Percentiles rank a stretch among this genome's conserved stretches.
Conservation (phyloP, 345 rosid species). For the Gossypium rotundifolium region DNA sequence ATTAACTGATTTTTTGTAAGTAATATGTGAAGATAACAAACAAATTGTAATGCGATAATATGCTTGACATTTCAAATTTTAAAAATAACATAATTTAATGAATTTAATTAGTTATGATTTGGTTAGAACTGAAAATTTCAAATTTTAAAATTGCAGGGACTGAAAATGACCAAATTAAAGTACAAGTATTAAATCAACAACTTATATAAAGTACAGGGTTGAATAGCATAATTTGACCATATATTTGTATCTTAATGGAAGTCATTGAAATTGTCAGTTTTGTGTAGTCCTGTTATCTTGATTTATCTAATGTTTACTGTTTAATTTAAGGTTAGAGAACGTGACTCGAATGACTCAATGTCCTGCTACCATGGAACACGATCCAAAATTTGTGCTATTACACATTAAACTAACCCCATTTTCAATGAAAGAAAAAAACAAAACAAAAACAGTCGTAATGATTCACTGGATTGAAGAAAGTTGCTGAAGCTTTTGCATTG, state of each 20-base stretch:
- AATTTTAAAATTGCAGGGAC: rapidly evolving
- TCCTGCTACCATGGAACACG: constrained; percentile 23
- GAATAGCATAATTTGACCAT: too few relatives aligned
- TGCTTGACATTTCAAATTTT: too few relatives aligned
- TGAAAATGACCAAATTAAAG: too few relatives aligned
- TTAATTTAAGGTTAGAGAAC: constrained; percentile 6
- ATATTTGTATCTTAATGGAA: background rate
- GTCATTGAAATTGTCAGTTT: background rate
- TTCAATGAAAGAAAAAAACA: background rate
- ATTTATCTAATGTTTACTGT: background rate
- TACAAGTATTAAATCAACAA: too few relatives aligned
- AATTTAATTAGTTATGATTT: too few relatives aligned
- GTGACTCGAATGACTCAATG: constrained; percentile 11
- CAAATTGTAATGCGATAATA: too few relatives aligned
- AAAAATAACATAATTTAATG: too few relatives aligned
- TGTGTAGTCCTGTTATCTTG: background rate
- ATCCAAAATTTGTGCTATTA: constrained; percentile 28
- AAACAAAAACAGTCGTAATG: background rate
- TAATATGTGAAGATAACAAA: too few relatives aligned
- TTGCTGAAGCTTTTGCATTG: background rate
- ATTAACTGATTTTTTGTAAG: too few relatives aligned
- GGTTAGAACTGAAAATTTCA: too few relatives aligned
- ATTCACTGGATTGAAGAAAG: background rate
- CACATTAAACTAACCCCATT: background rate
- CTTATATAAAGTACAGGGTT: too few relatives aligned